Percentiles rank a stretch among this genome's conserved stretches.
phyloP scores from a whole-genome alignment of 352 stramenopile genomes.

The Phytophthora pluvialis region DNA sequence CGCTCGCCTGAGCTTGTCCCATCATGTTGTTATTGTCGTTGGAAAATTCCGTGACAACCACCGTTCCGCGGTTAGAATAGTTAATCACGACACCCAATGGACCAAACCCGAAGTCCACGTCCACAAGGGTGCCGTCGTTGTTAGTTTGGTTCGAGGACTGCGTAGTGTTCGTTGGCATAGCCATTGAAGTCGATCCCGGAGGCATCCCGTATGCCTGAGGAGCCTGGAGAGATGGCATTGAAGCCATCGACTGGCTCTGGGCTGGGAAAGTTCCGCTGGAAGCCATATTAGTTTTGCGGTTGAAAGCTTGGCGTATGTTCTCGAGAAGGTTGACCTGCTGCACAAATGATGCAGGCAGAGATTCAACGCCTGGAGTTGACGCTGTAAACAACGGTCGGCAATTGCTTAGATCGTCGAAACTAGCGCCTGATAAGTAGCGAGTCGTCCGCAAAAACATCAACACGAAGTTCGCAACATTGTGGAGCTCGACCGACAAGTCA shows the following conservation, averaged over 20 bases:
- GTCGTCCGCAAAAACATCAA: slow-evolving; percentile 75
- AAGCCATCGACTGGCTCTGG: slow-evolving; percentile 13
- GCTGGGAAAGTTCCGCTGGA: slow-evolving; percentile 4
- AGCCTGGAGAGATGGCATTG: slow-evolving; percentile 29
- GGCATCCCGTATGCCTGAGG: slow-evolving; percentile 20
- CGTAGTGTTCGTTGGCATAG: slow-evolving; percentile 11
- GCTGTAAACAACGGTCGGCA: slow-evolving; percentile 62
- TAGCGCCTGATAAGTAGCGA: slow-evolving; percentile 61
- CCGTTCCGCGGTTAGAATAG: slow-evolving; percentile 70
- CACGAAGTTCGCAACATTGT: slow-evolving; percentile 81
- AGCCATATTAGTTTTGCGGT: slow-evolving; percentile 31
- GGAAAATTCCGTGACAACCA: slow-evolving; percentile 86
- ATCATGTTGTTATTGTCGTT: slow-evolving; percentile 69
- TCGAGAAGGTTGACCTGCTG: slow-evolving; percentile 76
- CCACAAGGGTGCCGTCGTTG: slow-evolving; percentile 46
- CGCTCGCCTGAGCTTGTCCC: slow-evolving; percentile 75
- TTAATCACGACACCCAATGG: slow-evolving; percentile 88
- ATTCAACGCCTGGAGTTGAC: slow-evolving; percentile 51
- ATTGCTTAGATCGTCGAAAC: slow-evolving; percentile 65
- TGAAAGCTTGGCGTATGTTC: slow-evolving; percentile 58
- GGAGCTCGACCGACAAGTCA: slow-evolving; percentile 69
- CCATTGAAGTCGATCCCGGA: slow-evolving; percentile 10
- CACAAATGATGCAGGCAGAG: slow-evolving; percentile 72
- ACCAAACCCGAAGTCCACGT: slow-evolving; percentile 74
- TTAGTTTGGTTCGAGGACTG: slow-evolving; percentile 18